Evolutionary conservation across 768 basidiomycete species (phyloP), one percentile per base, ranked within the genome.

Genomic region (Phaeotremella fagi): DNA sequence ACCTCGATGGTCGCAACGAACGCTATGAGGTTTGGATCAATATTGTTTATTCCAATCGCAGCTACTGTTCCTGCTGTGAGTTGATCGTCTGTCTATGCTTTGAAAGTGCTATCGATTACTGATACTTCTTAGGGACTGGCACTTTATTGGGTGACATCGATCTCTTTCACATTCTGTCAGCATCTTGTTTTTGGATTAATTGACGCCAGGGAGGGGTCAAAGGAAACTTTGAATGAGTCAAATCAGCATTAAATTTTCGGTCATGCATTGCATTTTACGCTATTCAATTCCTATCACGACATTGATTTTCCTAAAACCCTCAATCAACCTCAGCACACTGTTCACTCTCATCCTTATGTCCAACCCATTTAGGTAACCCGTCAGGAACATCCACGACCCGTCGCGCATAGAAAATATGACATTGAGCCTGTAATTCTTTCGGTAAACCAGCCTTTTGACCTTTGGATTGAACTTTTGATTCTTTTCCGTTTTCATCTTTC

Each of bases 131-230:
- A 76, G 75, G 74, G 74, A 3, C 66, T 77, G 1, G 71, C 64
- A 22, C 44, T 74, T 6, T 77, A 77, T 48, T 77, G 76, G 76
- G 43, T 71, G 7, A 70, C 74, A 4, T 70, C 67, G 18, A 71
- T 73, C 50, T 44, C 60, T 11, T 77, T 68, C 49, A 72, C 73
- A 6, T 48, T 77, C 2, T 57, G 56, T 0, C 76, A 77, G 57
- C 72, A 70, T 50, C 20, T 63, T 4, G 18, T 60, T 14, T 57
- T 77, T n/a, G 50, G 38, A 20, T 12, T 41, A 6, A 20, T 28
- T 5, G 47, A 33, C 16, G 11, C n/a, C n/a, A n/a, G n/a, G n/a
- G n/a, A n/a, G n/a, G n/a, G n/a, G n/a, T n/a, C n/a, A n/a, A n/a
- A n/a, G n/a, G n/a, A n/a, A n/a, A n/a, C n/a, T n/a, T n/a, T n/a